A percentile compares a stretch with the other conserved stretches of the same genome.
Evolutionary conservation across 129 eudicot genomes (phyloP).

Genomic region (Pittosporum tobira): DNA sequence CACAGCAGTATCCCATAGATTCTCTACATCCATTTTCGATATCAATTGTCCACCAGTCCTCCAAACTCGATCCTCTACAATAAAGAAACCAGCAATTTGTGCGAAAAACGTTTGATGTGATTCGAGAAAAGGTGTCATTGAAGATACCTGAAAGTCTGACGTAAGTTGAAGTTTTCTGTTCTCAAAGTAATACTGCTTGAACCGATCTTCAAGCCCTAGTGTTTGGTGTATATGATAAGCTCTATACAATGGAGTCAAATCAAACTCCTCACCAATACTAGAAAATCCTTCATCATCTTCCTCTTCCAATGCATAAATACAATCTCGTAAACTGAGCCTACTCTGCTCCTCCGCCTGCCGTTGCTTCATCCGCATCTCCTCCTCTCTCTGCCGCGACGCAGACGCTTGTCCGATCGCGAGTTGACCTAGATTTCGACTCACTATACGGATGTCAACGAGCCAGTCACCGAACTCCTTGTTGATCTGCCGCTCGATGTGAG

Average conservation of each 20-base stretch:
- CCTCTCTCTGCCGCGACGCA: conserved; percentile 86
- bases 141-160: conserved; percentile 94
- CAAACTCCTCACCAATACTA: conserved; percentile 45
- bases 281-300: conserved; percentile 61
- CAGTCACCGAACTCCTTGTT: conserved; percentile 86
- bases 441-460: conserved; percentile 86
- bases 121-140: conserved; percentile 92
- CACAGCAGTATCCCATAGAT: conserved; percentile 90
- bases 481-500: conserved; percentile 57
- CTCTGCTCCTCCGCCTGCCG: conserved; percentile 97
- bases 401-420: conserved; percentile 95
- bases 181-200: conserved; percentile 81
- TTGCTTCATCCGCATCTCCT: conserved; percentile 84
- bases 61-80: conserved; percentile 83
- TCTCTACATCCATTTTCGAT: conserved; percentile 91
- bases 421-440: conserved; percentile 82
- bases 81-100: conserved; percentile 93
- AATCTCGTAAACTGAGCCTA: conserved; percentile 65
- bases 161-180: conserved; percentile 88
- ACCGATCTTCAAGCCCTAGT: conserved; percentile 69
- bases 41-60: conserved; percentile 95
- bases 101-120: conserved; percentile 96
- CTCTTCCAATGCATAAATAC: conserved; percentile 73
- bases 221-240: conserved; percentile 86
- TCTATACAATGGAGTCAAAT: conserved; percentile 78